Conservation (phyloP, 495 filamentous ascomycete species). For the Lasiosphaeriaceae sp. region DNA sequence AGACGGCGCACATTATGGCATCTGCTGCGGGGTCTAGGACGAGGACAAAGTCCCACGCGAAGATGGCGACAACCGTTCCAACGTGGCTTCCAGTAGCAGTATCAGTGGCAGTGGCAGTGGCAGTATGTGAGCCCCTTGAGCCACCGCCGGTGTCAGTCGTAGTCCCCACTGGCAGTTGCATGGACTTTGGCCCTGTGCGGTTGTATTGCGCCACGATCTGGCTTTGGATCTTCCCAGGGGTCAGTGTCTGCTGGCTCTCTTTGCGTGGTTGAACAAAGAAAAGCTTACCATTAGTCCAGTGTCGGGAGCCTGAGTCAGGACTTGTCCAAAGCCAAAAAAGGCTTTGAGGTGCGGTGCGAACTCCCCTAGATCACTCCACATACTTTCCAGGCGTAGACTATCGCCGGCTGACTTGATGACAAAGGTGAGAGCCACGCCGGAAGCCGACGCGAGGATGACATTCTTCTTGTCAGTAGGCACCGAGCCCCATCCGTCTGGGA, state of each 20-base stretch:
- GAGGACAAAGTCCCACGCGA: background rate
- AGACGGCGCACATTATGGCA: background rate
- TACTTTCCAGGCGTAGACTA: background rate
- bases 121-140: background rate
- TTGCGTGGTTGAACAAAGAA: background rate
- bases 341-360: background rate
- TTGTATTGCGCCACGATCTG: background rate
- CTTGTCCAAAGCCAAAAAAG: background rate
- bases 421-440: background rate
- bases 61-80: background rate
- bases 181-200: background rate
- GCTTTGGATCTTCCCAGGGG: background rate
- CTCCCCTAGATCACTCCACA: background rate
- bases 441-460: background rate
- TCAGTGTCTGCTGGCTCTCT: background rate
- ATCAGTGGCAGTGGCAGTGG: no score
- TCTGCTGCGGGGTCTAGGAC: background rate
- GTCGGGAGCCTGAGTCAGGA: background rate
- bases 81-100: background rate
- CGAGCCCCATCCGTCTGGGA: background rate
- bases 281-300: background rate
- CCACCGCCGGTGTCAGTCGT: background rate
- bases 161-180: background rate
- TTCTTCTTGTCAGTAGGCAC: background rate
- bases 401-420: background rate